Evolutionary conservation across 2,329 filamentous ascomycete genomes (phyloP), one percentile per base, ranked within the genome.

Genomic region (Penicillium corylophilum): DNA sequence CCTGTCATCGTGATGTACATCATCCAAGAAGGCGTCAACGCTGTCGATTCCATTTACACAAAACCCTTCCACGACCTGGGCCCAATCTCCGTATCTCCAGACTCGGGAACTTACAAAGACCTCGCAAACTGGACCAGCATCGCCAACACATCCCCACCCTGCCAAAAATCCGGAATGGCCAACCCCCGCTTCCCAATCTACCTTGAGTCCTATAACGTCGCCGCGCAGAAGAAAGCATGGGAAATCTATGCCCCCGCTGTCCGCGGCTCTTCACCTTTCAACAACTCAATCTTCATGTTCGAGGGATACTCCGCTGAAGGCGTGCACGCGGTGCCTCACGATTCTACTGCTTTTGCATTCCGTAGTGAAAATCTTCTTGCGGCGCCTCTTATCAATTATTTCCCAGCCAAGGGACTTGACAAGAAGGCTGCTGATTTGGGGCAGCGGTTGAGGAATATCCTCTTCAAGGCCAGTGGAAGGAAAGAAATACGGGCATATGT

Each of bases 261-360:
- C n/a, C 60, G 63, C 1, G 57, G 62, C 4, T 58, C 57, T 13
- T 68, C 72, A 0, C 58, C 59, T 0, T 69, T 73, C 33, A 71
- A 69, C 44, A 59, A 69, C 56, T 75, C 74, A 1, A 67, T 82
- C 40, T 79, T 82, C 66, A 77, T 83, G 74, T 79, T 83, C 48
- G 81, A 84, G 60, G 77, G 77, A 3, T 84, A 83, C 64, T 74
- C 79, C 1, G 66, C 63, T 7, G 64, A 74, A 20, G 80, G 74
- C 1, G 74, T 83, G 2, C 61, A 72, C 46, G 66, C 63, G 0
- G 59, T 78, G 35, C 54, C 64, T 41, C 57, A 54, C 23, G 61
- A 64, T 9, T 69, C 71, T 1, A 71, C 73, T 3, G 78, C 79
- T 1, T 82, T 75, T 50, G 71, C 78, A 16, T 75, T 74, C 64